A percentile compares a stretch with the other conserved stretches of the same genome.
These are phyloP conservation scores for Irineochytrium annulatum DNA, from an alignment of 192 early-diverging fungal genomes.

Conservation along the genomic window DNA sequence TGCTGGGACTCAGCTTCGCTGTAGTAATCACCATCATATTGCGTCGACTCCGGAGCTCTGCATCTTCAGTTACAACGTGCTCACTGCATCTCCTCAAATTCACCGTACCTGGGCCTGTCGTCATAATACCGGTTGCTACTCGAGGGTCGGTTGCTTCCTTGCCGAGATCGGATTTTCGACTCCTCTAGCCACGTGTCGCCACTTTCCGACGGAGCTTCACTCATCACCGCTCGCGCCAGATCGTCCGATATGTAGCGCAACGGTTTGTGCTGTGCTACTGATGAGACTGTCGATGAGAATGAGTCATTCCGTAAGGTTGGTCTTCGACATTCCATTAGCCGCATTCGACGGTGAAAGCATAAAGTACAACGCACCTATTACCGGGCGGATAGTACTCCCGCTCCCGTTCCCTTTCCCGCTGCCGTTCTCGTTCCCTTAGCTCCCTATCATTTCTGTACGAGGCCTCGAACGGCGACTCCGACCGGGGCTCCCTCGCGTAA, in stretches of 20 bases:
- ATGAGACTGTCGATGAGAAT: neutral
- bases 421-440: no score
- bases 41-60: neutral
- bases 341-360: no score
- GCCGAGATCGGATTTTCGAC: neutral
- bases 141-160: neutral
- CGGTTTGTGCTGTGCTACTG: neutral
- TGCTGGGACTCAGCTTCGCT: neutral
- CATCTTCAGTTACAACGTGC: neutral
- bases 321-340: no score
- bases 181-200: neutral
- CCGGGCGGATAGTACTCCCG: no score
- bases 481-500: no score
- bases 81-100: neutral
- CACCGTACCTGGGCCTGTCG: neutral
- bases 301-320: no score
- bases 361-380: no score
- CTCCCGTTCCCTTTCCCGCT: no score
- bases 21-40: constrained; percentile 4
- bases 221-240: neutral
- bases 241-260: neutral
- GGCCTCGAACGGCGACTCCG: no score
- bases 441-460: no score
- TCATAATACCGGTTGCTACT: neutral
- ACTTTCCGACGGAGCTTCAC: neutral